phyloP scores from a whole-genome alignment of 2,329 filamentous ascomycete species.

The Raffaelea arxii region DNA sequence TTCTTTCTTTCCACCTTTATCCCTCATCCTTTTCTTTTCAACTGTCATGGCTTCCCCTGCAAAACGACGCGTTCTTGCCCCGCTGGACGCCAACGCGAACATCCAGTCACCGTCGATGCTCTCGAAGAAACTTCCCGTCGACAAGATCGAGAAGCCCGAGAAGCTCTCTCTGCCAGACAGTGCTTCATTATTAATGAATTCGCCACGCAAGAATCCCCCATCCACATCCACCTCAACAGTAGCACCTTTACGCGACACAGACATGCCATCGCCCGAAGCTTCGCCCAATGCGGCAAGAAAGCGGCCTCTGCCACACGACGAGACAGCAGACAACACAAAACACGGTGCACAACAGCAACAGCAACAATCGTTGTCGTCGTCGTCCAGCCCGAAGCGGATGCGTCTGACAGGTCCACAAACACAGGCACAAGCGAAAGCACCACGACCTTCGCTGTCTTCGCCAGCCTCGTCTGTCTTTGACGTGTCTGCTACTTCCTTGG shows the following conservation, averaged over 20 bases:
- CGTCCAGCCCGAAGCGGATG: conserved; percentile 1
- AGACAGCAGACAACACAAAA: not conserved
- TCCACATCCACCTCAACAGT: not conserved
- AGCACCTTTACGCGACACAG: not conserved
- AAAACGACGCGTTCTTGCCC: conserved; percentile 39
- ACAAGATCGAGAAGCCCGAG: not conserved
- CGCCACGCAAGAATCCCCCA: not conserved
- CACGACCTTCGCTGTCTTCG: conserved; percentile 22
- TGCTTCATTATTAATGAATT: not conserved
- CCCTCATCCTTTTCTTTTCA: not conserved
- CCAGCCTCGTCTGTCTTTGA: conserved; percentile 42
- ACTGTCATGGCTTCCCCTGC: conserved; percentile 20
- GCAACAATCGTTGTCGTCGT: no score
- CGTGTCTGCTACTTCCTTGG: conserved; percentile 30
- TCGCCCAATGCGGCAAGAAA: not conserved
- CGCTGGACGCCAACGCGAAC: conserved; percentile 35
- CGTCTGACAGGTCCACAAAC: not conserved
- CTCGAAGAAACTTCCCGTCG: not conserved
- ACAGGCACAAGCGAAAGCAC: not conserved
- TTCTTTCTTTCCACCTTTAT: not conserved
- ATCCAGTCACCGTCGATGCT: conserved; percentile 16
- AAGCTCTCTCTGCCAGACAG: not conserved
- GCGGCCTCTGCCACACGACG: conserved; percentile 1
- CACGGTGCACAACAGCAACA: not conserved
- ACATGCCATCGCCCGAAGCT: not conserved